Evolutionary conservation across 208 protist genomes (phyloP).

Genomic region (Trypanosoma cruzi): DNA sequence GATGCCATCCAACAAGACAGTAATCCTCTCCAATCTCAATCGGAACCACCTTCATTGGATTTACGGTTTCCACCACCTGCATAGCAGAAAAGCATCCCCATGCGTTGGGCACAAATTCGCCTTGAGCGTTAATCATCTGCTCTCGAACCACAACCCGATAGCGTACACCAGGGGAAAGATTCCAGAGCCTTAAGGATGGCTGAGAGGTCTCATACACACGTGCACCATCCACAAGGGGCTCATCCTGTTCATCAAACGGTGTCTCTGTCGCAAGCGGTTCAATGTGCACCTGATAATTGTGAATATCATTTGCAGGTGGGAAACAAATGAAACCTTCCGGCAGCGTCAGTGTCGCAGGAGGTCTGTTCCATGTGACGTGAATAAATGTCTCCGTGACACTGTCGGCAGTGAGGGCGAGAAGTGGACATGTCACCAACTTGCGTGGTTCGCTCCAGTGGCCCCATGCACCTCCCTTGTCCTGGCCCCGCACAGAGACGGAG

Average conservation of each 20-base stretch:
- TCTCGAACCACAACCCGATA: conserved; percentile 86
- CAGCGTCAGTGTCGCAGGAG: conserved; percentile 20
- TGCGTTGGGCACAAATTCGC: conserved; percentile 41
- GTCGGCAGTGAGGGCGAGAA: conserved; percentile 64
- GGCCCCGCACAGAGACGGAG: conserved; percentile 74
- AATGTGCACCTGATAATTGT: conserved; percentile 92
- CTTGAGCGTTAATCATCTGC: conserved; percentile 68
- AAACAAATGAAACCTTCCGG: conserved; percentile 63
- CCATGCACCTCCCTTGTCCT: conserved; percentile 77
- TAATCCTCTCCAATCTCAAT: conserved; percentile 93
- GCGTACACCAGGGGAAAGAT: conserved; percentile 78
- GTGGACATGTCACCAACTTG: conserved; percentile 68
- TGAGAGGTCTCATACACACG: conserved; percentile 92
- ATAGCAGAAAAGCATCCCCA: conserved; percentile 71
- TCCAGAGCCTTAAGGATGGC: conserved; percentile 75
- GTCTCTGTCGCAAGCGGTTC: conserved; percentile 63
- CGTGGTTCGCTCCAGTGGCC: conserved; percentile 83
- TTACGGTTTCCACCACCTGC: conserved; percentile 68
- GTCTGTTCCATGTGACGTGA: conserved; percentile 76
- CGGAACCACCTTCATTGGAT: conserved; percentile 67
- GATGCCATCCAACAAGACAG: conserved; percentile 83
- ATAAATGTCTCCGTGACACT: conserved; percentile 88
- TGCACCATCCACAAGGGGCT: conserved; percentile 80
- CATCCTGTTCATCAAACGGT: conserved; percentile 78
- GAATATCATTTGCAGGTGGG: conserved; percentile 58